Evolutionary conservation across 1,284 basidiomycete genomes (phyloP), one percentile per base, ranked within the genome.

Genomic region (Phenoliferia sp.): DNA sequence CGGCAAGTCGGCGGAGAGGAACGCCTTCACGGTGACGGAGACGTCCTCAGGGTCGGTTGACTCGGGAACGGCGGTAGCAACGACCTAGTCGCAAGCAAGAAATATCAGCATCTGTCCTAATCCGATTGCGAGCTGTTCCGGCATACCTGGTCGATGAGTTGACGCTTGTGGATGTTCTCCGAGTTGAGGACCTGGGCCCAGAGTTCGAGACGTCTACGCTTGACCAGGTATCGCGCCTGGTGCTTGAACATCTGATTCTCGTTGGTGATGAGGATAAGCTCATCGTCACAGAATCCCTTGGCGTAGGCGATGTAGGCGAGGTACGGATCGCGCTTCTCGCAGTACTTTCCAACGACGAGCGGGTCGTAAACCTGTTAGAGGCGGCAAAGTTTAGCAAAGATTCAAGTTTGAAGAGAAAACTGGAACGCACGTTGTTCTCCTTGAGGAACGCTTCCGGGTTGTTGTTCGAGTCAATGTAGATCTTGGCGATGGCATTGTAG

Each of bases 161-260:
- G 88, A 72, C 95, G 89, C 70, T 94, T 91, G 79, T 99, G 88
- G 61, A 94, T 86, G 78, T 96, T 97, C 76, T 95, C 94, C 10
- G 87, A 84, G 31, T 86, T 84, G 64, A 99, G 88, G 52, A 99
- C 96, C 81, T 97, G 92, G 3, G 89, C 88, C 96, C 96, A 99
- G 57, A 99, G 87, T 73, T 99, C 95, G 31, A 92, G 87, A 73
- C 94, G 89, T 70, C 95, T 90, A 73, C 96, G 88, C 82, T 95
- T 97, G 78, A 98, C 92, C 70, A 99, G 87, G 82, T 99, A 99
- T 50, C 96, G 88, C 63, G 96, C 92, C 81, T 99, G 96, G 78
- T 99, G 95, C 83, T 99, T 99, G 86, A 96, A 99, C 96, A 99
- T 99, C 36, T 94, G 90, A 83, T 99, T 99, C 76, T 97, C 95